phyloP scores from a whole-genome alignment of 805 yeast genomes.

The Blastobotrys parvus region DNA sequence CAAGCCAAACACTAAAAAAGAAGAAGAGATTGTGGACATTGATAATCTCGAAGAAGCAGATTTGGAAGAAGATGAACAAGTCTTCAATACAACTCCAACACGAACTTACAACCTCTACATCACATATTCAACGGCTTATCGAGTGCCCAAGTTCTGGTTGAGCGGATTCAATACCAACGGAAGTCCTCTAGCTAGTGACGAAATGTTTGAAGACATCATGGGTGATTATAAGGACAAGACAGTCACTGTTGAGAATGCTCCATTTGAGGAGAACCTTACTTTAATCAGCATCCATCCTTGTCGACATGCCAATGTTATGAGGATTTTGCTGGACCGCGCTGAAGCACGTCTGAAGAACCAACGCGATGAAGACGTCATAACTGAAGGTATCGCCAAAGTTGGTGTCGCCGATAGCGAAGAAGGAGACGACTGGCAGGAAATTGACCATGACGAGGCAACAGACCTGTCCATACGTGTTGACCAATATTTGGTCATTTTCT shows the following conservation, averaged over 20 bases:
- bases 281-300: slow-evolving; percentile 92
- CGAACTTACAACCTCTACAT: slow-evolving; percentile 84
- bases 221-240: slow-evolving; percentile 91
- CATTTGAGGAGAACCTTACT: slow-evolving; percentile 67
- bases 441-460: slow-evolving; percentile 29
- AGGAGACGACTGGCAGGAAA: slow-evolving; percentile 51
- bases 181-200: slow-evolving; percentile 72
- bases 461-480: slow-evolving; percentile 63
- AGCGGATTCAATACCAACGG: slow-evolving; percentile 84
- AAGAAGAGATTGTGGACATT: slow-evolving; percentile 18
- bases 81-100: slow-evolving; percentile 7
- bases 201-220: slow-evolving; percentile 92
- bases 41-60: slow-evolving; percentile 16
- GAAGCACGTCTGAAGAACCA: slow-evolving; percentile 31
- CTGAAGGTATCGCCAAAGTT: slow-evolving; percentile 36
- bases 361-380: slow-evolving; percentile 12
- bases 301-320: slow-evolving; percentile 91
- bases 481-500: slow-evolving; percentile 79
- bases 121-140: slow-evolving; percentile 85
- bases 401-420: slow-evolving; percentile 31
- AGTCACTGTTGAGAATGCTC: slow-evolving; percentile 90
- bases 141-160: slow-evolving; percentile 91
- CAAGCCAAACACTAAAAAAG: slow-evolving; percentile 1
- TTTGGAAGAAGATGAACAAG: slow-evolving; percentile 14
- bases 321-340: slow-evolving; percentile 70